These are phyloP conservation scores for Sherardia arvensis DNA, from an alignment of 257 asterid genomes.

Conservation along the genomic window DNA sequence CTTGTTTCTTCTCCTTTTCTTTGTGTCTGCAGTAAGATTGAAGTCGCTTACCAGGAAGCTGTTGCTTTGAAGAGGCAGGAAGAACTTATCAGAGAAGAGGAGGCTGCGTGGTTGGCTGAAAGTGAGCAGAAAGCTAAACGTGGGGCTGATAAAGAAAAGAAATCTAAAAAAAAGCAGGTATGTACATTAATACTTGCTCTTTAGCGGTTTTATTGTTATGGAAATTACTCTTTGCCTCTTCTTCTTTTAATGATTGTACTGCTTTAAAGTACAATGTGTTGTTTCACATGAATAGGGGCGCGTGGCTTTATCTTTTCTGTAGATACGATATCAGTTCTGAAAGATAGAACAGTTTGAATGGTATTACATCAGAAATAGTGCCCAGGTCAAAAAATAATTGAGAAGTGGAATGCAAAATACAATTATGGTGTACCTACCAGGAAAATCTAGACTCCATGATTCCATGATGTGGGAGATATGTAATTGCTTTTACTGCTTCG, in stretches of 20 bases:
- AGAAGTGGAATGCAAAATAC: not conserved
- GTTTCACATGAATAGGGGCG: not conserved
- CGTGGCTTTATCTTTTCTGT: not conserved
- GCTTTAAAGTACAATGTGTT: not conserved
- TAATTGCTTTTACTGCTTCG: not conserved
- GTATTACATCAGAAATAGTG: not conserved
- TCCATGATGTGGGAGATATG: not conserved
- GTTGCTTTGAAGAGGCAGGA: constrained; percentile 87
- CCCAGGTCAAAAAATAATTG: not conserved
- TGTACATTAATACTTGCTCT: constrained; percentile 1
- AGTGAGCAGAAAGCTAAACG: constrained; percentile 68
- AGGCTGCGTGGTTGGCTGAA: constrained; percentile 80
- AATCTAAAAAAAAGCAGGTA: constrained; percentile 57
- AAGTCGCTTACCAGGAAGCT: constrained; percentile 84
- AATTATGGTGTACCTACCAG: not conserved
- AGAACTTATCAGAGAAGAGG: constrained; percentile 94
- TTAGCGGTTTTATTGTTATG: not conserved
- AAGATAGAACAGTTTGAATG: not conserved
- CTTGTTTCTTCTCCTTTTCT: constrained; percentile 1
- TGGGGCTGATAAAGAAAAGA: constrained; percentile 69
- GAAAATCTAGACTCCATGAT: not conserved
- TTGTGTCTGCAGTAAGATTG: constrained; percentile 55
- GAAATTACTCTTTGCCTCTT: not conserved
- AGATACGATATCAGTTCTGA: not conserved
- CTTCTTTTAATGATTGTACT: not conserved